Base-by-base conservation (phyloP, 345 rosid genomes). In the Linum usitatissimum region DNA sequence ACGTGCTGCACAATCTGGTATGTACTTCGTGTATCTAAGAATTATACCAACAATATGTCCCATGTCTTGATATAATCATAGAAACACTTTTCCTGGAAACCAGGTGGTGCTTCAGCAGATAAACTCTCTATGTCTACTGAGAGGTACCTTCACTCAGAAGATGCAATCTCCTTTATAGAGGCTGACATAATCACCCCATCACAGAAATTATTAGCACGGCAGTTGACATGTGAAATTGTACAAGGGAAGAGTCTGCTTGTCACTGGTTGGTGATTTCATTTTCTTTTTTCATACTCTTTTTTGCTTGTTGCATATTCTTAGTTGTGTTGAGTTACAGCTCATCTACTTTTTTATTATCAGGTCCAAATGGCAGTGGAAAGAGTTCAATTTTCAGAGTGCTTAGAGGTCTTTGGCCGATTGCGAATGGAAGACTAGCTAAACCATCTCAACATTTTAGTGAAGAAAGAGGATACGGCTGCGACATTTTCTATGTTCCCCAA, bases 311-410 rank as follows among this genome's bases (percentile, higher is more conserved):
- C 23, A 30, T 2, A 31, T 34, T 60, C 13, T 62, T 60, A 57
- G 57, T 30, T 57, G 42, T 53, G 45, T 60, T 66, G 67, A 65
- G 51, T 70, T 61, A 31, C 45, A 71, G 64, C 73, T 71, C 67
- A 77, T 69, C 39, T 73, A 63, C 14, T 59, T 31, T 45, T 73
- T 59, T 40, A 62, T 67, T 48, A 14, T 55, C 53, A 93, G 99
- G 99, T 80, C 99, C 99, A 42, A 93, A 90, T 40, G 99, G 99
- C 34, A 87, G 97, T 39, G 99, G 99, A 56, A 93, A 93, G 71
- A 93, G 97, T 73, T 90, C 97, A 51, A 72, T 93, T 58, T 93
- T 93, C 83, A 86, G 99, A 81, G 92, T 84, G 66, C 96, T 93
- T 64, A 75, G 87, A 73, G 91, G 90, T 74, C 85, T 90, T 64